Evolutionary conservation across 2,329 filamentous ascomycete genomes (phyloP), one percentile per base, ranked within the genome.

Genomic region (Diaporthe sp.): DNA sequence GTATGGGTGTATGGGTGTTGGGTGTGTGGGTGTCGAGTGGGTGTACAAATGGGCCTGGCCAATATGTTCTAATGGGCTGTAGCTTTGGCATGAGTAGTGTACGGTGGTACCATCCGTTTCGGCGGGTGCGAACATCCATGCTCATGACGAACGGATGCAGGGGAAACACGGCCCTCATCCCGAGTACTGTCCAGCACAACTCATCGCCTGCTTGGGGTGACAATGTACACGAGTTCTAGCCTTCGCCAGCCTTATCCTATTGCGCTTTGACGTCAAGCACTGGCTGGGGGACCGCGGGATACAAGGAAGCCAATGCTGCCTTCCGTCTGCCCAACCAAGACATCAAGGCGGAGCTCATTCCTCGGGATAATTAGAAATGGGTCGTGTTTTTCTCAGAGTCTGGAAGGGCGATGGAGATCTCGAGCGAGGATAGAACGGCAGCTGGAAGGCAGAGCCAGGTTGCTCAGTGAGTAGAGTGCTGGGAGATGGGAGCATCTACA

Each of bases 191-290:
- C 5, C 68, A 71, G 49, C 68, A 71, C 53, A 60, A 22, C 53
- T 44, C 37, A 2, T 10, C n/a, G 12, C 8, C 25, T 12, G 68
- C 55, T 17, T 79, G 78, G 77, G 78, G 76, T 4, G 57, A 73
- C 6, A 75, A 75, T 19, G 78, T 73, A 1, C 22, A 65, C 7
- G 46, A 55, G 4, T 78, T 78, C 44, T 34, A 72, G 80, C 78
- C 6, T 80, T 82, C 42, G 77, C 78, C 34, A 76, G 78, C 0
- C 73, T 80, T 49, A 58, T 82, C 13, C 77, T 80, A 2, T 70
- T 78, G 12, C 77, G 60, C 17, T 80, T 81, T 58, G 79, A 81
- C 13, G 55, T 80, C 17, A 76, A 75, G 42, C 0, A n/a, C 10
- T 67, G 75, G 19, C 49, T 65, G 4, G 79, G 77, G 0, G 72